Base-by-base conservation (phyloP, 1,284 basidiomycete species). In the Cutaneotrichosporon mucoides region DNA sequence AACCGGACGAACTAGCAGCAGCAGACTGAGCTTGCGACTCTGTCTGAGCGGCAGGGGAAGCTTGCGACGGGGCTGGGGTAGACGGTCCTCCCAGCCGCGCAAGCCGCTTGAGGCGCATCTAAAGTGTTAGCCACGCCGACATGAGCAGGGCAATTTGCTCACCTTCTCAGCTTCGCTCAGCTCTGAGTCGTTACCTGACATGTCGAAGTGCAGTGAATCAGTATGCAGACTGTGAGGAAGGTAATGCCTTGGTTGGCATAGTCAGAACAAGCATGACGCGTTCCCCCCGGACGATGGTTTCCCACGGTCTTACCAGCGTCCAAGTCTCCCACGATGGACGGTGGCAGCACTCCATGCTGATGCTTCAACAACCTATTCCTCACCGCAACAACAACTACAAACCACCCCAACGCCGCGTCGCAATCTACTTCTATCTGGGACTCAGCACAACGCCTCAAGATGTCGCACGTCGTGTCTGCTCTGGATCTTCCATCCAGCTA, bases 401-500 rank as follows among this genome's bases (percentile, higher is more conserved):
- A 24, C 24, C 24, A 24, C 24, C 24, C 24, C 24, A 24, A 24
- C 24, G 24, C 24, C 24, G 24, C 24, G 24, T 44, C 43, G 13
- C 7, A 13, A 44, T n/a, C 43, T 8, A 44, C 37, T 16, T n/a
- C 24, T 24, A 24, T 24, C 24, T 24, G 24, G 24, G 24, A 24
- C 24, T 24, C 24, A 24, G 24, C 24, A 24, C 24, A 24, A 24
- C 24, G 24, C 24, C 24, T 24, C 24, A 71, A 58, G 65, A 97
- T 96, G 93, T 85, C 92, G 50, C 88, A 94, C 81, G 86, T 95
- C 67, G 86, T 95, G 53, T 78, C 84, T 37, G 79, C 88, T 16
- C 83, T 96, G 64, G 94, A 97, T 79, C 88, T 92, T 72, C 92
- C 93, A 15, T 96, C 93, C 7, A 92, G 92, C 73, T 97, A 96